Evolutionary conservation across 1,284 basidiomycete genomes (phyloP).

Genomic region (Puccinia horiana): DNA sequence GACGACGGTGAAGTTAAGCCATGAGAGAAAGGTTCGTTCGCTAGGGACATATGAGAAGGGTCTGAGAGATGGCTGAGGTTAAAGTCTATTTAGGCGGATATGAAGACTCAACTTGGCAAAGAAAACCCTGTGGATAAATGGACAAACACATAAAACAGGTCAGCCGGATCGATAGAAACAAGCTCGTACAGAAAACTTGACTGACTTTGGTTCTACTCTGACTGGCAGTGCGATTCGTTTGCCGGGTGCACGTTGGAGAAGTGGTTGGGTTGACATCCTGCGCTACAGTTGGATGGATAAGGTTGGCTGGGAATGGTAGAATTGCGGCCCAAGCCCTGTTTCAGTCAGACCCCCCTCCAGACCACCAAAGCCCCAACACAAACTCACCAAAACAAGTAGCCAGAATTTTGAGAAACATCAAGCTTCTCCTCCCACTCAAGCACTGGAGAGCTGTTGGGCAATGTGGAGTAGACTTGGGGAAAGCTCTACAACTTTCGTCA

Average conservation of each 20-base stretch:
- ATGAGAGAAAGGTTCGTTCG: conserved; percentile 81
- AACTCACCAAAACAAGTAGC: too few species aligned
- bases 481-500: too few species aligned
- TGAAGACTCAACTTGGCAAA: conserved; percentile 73
- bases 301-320: background rate
- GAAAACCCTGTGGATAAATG: conserved; percentile 63
- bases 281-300: conserved; percentile 49
- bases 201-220: conserved; percentile 80
- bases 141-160: background rate
- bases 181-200: conserved; percentile 23
- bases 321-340: too few species aligned
- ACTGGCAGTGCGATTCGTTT: conserved; percentile 94
- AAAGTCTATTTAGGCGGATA: too few species aligned
- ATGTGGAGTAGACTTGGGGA: too few species aligned
- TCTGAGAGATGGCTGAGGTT: background rate
- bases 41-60: background rate
- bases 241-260: conserved; percentile 82
- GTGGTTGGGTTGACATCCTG: conserved; percentile 91
- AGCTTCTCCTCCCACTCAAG: too few species aligned
- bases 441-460: too few species aligned
- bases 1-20: conserved; percentile 78
- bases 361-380: too few species aligned
- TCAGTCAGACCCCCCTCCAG: too few species aligned
- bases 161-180: background rate
- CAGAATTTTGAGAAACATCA: too few species aligned